Evolutionary conservation across 192 early-diverging fungal genomes (phyloP), one percentile per base, ranked within the genome.

Genomic region (Gamsiella multidivaricata): DNA sequence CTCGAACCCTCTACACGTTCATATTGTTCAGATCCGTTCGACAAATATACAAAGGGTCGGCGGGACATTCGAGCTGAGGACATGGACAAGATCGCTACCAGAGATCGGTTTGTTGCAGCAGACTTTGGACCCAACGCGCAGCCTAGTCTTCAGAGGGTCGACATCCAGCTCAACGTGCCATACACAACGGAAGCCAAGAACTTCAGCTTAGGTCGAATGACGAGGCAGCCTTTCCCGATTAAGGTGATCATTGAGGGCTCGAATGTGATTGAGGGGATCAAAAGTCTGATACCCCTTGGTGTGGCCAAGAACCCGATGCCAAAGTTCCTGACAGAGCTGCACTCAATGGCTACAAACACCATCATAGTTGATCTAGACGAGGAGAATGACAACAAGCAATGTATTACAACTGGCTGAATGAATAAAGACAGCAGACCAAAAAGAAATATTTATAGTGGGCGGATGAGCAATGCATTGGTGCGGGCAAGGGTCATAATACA

Each of bases 201-300:
- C 34, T 61, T 70, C 36, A 5, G 2, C 0, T 46, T 69, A 10
- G 71, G 66, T 18, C 66, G 36, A 39, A 14, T 67, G 47, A 69
- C 26, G 15, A 54, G 12, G 41, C 45, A 54, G 29, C 56, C 79
- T 17, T 69, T 78, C 43, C 68, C 64, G 6, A 71, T 67, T 17
- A 83, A 67, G 42, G 50, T 83, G 2, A 25, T 61, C 1, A 65
- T 83, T 60, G 82, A 83, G 29, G 82, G 82, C 3, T 28, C 54
- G 15, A 83, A 80, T 69, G 82, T 83, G n/a, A 70, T 80, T 14
- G 82, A 83, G 31, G 82, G 82, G 17, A 34, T 83, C 31, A 83
- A 69, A 60, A 61, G 66, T 28, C 33, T 83, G 53, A 63, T 81
- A 34, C 60, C 72, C 2, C 56, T 70, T 10, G 82, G 80, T 7